phyloP scores from a whole-genome alignment of 306 rosid genomes.

The Quercus suber region DNA sequence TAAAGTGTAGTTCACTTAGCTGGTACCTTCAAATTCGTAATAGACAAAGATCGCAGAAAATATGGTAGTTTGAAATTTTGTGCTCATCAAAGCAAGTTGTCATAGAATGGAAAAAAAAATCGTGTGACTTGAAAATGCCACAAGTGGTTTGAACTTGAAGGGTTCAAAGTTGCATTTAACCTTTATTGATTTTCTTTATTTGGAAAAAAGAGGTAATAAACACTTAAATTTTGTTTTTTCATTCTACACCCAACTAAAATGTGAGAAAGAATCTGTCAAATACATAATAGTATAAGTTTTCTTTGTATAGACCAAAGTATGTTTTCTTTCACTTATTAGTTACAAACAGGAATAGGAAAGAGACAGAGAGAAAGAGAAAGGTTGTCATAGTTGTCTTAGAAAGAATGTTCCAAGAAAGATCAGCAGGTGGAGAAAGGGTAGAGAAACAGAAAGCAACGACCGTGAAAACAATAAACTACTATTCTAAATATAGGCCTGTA shows the following conservation, averaged over 20 bases:
- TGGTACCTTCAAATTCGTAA: constrained; percentile 29
- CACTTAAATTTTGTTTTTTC: not conserved
- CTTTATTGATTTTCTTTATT: not conserved
- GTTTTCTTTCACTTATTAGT: not conserved
- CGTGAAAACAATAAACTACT: not conserved
- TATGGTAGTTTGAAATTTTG: constrained; percentile 12
- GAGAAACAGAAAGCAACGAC: not conserved
- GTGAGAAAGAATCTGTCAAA: not conserved
- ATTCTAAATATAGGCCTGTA: too few relatives aligned
- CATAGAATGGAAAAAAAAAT: constrained; percentile 26
- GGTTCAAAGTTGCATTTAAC: constrained; percentile 15
- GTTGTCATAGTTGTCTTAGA: not conserved
- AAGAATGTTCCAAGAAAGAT: not conserved
- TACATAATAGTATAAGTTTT: not conserved
- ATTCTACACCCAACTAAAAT: not conserved
- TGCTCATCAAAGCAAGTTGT: constrained; percentile 1
- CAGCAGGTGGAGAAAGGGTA: too few relatives aligned
- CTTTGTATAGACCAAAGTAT: not conserved
- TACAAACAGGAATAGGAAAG: not conserved
- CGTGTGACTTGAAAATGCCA: constrained; percentile 9
- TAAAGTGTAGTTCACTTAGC: not conserved
- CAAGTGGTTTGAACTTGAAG: constrained; percentile 31
- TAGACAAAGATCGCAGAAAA: constrained; percentile 24
- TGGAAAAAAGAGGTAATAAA: not conserved
- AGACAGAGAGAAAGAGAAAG: not conserved